Percentiles rank a stretch among this genome's conserved stretches.
These are phyloP conservation scores for Colletotrichum sp. DNA, from an alignment of 2,329 filamentous ascomycete genomes.

Conservation along the genomic window DNA sequence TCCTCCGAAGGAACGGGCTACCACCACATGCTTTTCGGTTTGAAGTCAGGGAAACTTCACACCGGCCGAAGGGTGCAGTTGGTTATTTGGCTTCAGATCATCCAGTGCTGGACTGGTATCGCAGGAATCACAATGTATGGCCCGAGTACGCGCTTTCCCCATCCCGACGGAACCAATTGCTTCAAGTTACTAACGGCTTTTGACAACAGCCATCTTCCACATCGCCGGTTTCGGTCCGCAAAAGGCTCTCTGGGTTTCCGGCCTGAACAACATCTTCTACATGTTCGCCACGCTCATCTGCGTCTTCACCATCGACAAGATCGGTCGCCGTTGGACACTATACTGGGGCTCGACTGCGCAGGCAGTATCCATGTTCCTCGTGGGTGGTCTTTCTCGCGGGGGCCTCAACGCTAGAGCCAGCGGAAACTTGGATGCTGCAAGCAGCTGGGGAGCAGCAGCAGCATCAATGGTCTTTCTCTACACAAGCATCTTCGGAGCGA, in stretches of 20 bases:
- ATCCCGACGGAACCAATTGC: accelerated
- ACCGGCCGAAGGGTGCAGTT: neutral
- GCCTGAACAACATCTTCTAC: neutral
- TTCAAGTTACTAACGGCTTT: accelerated
- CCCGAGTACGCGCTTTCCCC: neutral
- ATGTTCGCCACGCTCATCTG: neutral
- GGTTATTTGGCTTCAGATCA: neutral
- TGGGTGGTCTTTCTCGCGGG: neutral
- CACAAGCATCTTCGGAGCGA: neutral
- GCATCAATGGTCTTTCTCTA: neutral
- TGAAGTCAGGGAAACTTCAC: neutral
- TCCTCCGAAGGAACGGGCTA: neutral
- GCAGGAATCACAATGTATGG: neutral
- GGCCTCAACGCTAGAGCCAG: neutral
- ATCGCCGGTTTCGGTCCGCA: neutral
- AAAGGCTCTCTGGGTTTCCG: neutral
- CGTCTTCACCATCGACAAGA: neutral
- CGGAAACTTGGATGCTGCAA: neutral
- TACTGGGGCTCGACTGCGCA: neutral
- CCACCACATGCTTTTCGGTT: neutral
- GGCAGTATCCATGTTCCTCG: neutral
- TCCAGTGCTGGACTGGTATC: neutral
- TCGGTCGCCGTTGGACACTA: neutral
- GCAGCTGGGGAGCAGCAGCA: neutral
- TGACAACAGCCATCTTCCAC: neutral